Evolutionary conservation across 2,329 filamentous ascomycete genomes (phyloP), one percentile per base, ranked within the genome.

Genomic region (Parastagonospora avenae): DNA sequence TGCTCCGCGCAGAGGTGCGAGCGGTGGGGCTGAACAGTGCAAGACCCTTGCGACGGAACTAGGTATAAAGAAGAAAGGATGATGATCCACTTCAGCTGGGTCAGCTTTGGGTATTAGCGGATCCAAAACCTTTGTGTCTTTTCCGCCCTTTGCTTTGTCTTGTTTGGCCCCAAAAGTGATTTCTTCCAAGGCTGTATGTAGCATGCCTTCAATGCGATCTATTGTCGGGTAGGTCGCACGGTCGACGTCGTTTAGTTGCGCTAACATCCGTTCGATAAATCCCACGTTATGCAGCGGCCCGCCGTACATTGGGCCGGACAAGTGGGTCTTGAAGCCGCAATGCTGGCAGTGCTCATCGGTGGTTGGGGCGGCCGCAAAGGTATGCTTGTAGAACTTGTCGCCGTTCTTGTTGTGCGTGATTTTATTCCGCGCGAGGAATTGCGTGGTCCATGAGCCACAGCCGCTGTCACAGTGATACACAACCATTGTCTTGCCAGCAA

Each of bases 281-380:
- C 86, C 84, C 6, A 85, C 82, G 38, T 92, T 92, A 74, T 99
- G 94, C 8, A 99, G 78, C 15, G 89, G 89, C 1, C 94, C 94
- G 30, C 85, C 92, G 77, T 92, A 99, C 93, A 99, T 97, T 0
- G 94, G 94, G 1, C 94, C 94, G 4, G 86, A 89, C 11, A 97
- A 73, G 73, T 97, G 94, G 75, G 88, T 95, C 70, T 89, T 93
- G 67, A 83, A 86, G 8, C 88, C 90, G 70, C 94, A 99, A 71
- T 97, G 91, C 52, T 86, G 82, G 73, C 94, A 99, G 33, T 80
- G 76, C 12, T 82, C 80, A 50, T 85, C 82, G 4, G 84, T 78
- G 0, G 84, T 82, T 1, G 92, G 91, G 0, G 82, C 92, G 66
- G 88, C 81, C 0, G 88, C 83, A 56, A 92, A 85, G 0, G 82